Conservation (phyloP, 2,329 filamentous ascomycete species). For the Periconia sp. region DNA sequence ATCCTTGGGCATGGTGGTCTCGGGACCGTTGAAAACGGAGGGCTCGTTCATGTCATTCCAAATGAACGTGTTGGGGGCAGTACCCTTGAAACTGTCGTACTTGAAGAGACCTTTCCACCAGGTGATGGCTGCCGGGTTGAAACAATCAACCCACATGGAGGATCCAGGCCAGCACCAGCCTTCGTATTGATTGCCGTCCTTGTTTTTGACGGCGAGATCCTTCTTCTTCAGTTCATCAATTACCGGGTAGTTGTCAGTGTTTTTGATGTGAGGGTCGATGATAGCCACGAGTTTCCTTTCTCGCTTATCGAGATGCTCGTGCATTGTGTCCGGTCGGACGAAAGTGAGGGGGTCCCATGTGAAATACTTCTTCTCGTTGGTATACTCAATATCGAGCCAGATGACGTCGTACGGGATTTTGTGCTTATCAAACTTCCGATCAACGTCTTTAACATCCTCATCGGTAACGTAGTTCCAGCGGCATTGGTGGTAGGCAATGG, state of each 20-base stretch:
- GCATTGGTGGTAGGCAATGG: slow-evolving; percentile 94
- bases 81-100: slow-evolving; percentile 85
- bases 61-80: slow-evolving; percentile 82
- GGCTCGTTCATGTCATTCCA: slow-evolving; percentile 99
- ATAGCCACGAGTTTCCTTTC: slow-evolving; percentile 91
- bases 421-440: slow-evolving; percentile 92
- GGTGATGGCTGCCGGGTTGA: slow-evolving; percentile 85
- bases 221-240: slow-evolving; percentile 82
- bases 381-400: slow-evolving; percentile 98
- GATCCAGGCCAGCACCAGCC: slow-evolving; percentile 99
- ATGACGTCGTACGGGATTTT: slow-evolving; percentile 98
- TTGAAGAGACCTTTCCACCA: slow-evolving; percentile 93
- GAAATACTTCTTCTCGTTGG: slow-evolving; percentile 96
- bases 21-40: slow-evolving; percentile 96
- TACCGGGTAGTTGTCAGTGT: slow-evolving; percentile 74
- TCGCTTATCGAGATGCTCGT: slow-evolving; percentile 79
- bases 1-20: slow-evolving; percentile 98
- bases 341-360: slow-evolving; percentile 94
- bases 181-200: slow-evolving; percentile 85
- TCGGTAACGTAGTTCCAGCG: slow-evolving; percentile 99
- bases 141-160: slow-evolving; percentile 94
- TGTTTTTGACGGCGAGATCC: slow-evolving; percentile 82
- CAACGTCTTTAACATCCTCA: slow-evolving; percentile 94
- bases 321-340: slow-evolving; percentile 81
- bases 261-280: slow-evolving; percentile 98